Evolutionary conservation across 176 grass and related monocot genomes (phyloP).

Genomic region (Rhynchospora pubera): DNA sequence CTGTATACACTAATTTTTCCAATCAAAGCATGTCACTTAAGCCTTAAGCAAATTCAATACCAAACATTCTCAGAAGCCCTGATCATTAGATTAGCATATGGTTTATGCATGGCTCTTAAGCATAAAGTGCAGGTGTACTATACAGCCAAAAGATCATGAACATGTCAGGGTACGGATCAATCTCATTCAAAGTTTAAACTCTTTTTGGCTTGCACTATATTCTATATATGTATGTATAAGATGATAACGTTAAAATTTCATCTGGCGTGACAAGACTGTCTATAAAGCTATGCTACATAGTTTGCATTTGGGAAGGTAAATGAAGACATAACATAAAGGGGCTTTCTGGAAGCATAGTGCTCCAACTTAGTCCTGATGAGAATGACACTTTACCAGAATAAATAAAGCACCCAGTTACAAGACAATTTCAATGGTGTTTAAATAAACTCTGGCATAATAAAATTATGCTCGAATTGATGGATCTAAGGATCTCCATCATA

Average conservation of each 20-base stretch:
- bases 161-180: not conserved
- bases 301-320: not conserved
- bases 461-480: not conserved
- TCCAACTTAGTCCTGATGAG: slow-evolving; percentile 8
- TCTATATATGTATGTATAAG: not conserved
- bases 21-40: not conserved
- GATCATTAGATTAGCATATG: not conserved
- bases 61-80: not conserved
- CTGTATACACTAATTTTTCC: not conserved
- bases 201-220: slow-evolving; percentile 15
- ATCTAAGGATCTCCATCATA: not conserved
- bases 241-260: not conserved
- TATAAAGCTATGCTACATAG: slow-evolving; percentile 1
- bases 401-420: slow-evolving; percentile 6
- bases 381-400: slow-evolving; percentile 11
- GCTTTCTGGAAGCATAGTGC: slow-evolving; percentile 22
- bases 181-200: not conserved
- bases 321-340: not conserved
- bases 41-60: not conserved
- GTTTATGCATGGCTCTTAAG: not conserved
- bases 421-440: slow-evolving; percentile 10
- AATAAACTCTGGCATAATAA: not conserved
- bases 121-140: not conserved
- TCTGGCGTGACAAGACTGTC: not conserved
- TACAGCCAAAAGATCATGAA: not conserved